Percentiles rank a stretch among this genome's conserved stretches.
These are phyloP conservation scores for Trypanosoma lewisi DNA, from an alignment of 208 protist genomes.

Conservation along the genomic window DNA sequence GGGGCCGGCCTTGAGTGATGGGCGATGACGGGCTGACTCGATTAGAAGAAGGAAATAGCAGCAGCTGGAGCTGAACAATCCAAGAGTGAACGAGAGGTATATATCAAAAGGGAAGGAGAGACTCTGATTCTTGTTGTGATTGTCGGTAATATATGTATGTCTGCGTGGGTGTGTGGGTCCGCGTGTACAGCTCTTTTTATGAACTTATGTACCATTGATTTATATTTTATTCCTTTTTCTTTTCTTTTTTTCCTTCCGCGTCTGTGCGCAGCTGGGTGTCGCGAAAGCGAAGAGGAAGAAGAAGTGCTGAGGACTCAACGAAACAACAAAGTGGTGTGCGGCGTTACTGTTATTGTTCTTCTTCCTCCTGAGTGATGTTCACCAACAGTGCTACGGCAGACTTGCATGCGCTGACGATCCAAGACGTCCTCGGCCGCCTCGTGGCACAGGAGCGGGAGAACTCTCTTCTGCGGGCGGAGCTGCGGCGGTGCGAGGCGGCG, in stretches of 20 bases:
- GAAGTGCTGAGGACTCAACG: no score
- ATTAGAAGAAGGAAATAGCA: neutral
- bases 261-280: neutral
- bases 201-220: neutral
- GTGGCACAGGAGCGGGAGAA: constrained; percentile 21
- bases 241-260: neutral
- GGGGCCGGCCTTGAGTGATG: constrained; percentile 9
- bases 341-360: constrained; percentile 1
- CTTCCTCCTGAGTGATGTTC: neutral
- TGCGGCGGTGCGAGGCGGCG: neutral
- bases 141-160: neutral
- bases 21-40: neutral
- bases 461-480: neutral
- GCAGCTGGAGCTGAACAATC: neutral
- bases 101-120: neutral
- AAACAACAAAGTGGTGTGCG: neutral
- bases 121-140: neutral
- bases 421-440: constrained; percentile 14
- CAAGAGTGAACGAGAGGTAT: neutral
- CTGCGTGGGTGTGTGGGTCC: no score
- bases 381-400: neutral
- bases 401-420: neutral
- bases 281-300: neutral
- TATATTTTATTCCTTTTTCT: neutral
- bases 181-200: no score